Evolutionary conservation across 83 land plant genomes (phyloP), one percentile per base, ranked within the genome.

Genomic region (Picea engelmannii): DNA sequence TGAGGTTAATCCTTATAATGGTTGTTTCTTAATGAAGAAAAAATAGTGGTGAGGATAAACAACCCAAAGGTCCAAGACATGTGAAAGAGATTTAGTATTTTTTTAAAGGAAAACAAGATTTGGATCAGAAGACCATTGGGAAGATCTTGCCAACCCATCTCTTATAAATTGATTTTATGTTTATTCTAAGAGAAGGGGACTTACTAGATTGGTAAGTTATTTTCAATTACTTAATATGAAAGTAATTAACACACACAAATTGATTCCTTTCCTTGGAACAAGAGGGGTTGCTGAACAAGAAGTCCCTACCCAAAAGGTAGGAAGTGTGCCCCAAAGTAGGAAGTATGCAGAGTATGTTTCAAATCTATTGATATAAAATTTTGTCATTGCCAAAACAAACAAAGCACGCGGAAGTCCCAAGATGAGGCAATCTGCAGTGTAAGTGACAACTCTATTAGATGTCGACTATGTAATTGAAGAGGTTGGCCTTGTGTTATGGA

Each of bases 121-220:
- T 52, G 59, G 47, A 13, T 31, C n/a, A 62, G 69, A 77, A 82
- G 76, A 67, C 27, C 55, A 25, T 9, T 77, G 81, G 70, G 38
- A n/a, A 49, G 60, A 25, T 31, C 64, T 40, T 21, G 59, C 8
- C 35, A 27, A 82, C 47, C 47, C 55, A 27, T 31, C 82, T 16
- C 44, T 86, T 12, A 78, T 78, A 58, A 66, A 75, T 11, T 66
- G 44, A 59, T 83, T 87, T 15, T 63, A 78, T 58, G 27, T 21
- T 27, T 81, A 83, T 84, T 87, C 87, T 10, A 87, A 87, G 60
- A 63, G 44, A 62, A 63, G 71, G 74, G 81, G 81, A 2, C 18
- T 87, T 24, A 76, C 78, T 5, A 87, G 84, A 69, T 87, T 87
- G 31, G 87, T 84, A 18, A 69, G 35, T 67, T 87, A 84, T 70